These are phyloP conservation scores for Galeopsis tetrahit DNA, from an alignment of 257 asterid species.

Conservation along the genomic window DNA sequence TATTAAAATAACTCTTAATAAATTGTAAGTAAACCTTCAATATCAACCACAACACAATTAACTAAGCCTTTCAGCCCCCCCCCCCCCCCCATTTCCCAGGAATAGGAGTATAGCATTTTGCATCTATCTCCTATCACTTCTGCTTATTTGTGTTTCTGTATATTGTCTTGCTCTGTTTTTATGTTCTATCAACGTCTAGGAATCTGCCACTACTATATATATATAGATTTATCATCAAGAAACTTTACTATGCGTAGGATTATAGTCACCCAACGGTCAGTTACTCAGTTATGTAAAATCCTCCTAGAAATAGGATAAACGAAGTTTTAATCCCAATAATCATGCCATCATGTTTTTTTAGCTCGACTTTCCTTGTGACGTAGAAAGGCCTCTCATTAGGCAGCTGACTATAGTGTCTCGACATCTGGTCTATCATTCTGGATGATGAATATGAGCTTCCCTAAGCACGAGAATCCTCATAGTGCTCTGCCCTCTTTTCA, in stretches of 20 bases:
- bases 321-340: constrained; percentile 6
- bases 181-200: background rate
- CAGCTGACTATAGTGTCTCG: no score
- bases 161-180: constrained; percentile 12
- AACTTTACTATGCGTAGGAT: constrained; percentile 10
- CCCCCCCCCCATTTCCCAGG: background rate
- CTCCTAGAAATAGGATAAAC: constrained; percentile 5
- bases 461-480: background rate
- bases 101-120: background rate
- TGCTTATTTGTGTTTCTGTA: constrained; percentile 9
- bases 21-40: no score
- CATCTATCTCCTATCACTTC: background rate
- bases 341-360: constrained; percentile 11
- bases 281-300: background rate
- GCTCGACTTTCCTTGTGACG: constrained; percentile 18
- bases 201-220: background rate
- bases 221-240: background rate
- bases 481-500: background rate
- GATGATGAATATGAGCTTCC: no score
- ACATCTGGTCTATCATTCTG: no score
- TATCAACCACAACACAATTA: no score
- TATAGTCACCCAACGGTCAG: background rate
- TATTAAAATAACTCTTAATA: no score
- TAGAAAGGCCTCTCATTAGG: constrained; percentile 4
- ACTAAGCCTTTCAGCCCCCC: no score